These are phyloP conservation scores for Pseudodiploospora longispora DNA, from an alignment of 2,329 filamentous ascomycete species.

Conservation along the genomic window DNA sequence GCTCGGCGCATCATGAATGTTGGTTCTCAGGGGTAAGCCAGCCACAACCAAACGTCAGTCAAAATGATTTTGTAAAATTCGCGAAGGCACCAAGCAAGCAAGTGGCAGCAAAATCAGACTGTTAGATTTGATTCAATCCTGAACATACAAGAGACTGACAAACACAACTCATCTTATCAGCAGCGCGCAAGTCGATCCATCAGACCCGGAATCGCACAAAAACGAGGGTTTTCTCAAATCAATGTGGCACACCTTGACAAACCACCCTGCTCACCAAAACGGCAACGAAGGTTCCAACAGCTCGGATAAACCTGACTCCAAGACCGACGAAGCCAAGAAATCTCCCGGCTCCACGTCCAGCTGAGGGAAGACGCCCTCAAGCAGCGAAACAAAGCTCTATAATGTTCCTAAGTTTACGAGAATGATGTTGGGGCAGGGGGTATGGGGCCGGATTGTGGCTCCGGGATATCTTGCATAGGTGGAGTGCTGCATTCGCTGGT, in stretches of 20 bases:
- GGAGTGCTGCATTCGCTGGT: slow-evolving; percentile 27
- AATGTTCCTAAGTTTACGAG: too few relatives aligned
- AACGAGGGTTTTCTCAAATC: slow-evolving; percentile 88
- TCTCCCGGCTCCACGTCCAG: slow-evolving; percentile 24
- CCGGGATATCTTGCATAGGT: slow-evolving; percentile 8
- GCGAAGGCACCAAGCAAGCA: too few relatives aligned
- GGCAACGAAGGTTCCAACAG: slow-evolving; percentile 16
- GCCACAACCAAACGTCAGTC: too few relatives aligned
- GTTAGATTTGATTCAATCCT: too few relatives aligned
- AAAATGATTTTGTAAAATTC: too few relatives aligned
- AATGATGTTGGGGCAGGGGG: too few relatives aligned
- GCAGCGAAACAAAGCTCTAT: slow-evolving; percentile 1
- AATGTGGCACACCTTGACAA: slow-evolving; percentile 88
- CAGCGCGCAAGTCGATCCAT: slow-evolving; percentile 11
- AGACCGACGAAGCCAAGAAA: slow-evolving; percentile 21
- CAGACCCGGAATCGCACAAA: slow-evolving; percentile 49
- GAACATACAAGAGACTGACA: too few relatives aligned
- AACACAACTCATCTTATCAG: background rate
- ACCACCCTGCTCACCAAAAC: slow-evolving; percentile 53
- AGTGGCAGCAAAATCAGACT: too few relatives aligned
- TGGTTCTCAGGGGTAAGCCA: slow-evolving; percentile 23
- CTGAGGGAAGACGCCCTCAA: slow-evolving; percentile 10
- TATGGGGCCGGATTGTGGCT: too few relatives aligned
- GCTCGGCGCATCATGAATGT: slow-evolving; percentile 92
- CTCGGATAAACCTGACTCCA: slow-evolving; percentile 3